Base-by-base conservation (phyloP, 2,329 filamentous ascomycete genomes). In the Ramichloridium luteum region DNA sequence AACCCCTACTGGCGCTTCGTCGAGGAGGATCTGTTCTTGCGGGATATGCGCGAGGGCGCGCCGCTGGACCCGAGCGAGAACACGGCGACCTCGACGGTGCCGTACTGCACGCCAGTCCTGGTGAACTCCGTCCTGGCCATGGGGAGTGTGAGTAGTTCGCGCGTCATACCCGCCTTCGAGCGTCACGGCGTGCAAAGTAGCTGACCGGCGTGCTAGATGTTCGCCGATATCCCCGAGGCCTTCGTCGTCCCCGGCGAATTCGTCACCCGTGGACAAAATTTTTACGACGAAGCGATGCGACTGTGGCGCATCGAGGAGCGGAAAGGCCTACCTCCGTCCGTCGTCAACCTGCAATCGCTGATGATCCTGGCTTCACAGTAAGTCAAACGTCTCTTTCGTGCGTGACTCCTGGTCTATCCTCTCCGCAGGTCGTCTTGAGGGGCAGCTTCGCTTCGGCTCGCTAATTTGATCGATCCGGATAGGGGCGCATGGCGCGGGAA, bases 101-200 rank as follows among this genome's bases (percentile, higher is more conserved):
- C 38, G 5, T 56, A 48, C 30, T 57, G 55, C 30, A 57, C 54
- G 6, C 50, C 55, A 4, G 49, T 58, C 6, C 32, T 58, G 13
- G 54, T 58, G 3, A 56, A 57, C 32, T 45, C 45, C 1, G 50
- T 58, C 6, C 36, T 56, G 6, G 20, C 8, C 8, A 8, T 23
- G 8, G 20, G 20, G n/a, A 8, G 20, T n/a, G 20, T 23, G 20
- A 23, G 20, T 23, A 23, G n/a, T 8, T 23, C n/a, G 20, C 8
- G 20, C n/a, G n/a, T n/a, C 20, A 23, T 23, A n/a, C n/a, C n/a
- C n/a, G n/a, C n/a, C n/a, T n/a, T n/a, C n/a, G n/a, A n/a, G n/a
- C n/a, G n/a, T n/a, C n/a, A n/a, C n/a, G n/a, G n/a, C n/a, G n/a
- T n/a, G n/a, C n/a, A n/a, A n/a, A n/a, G n/a, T n/a, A n/a, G n/a